Conservation (phyloP, 2,329 filamentous ascomycete genomes). For the Tolypocladium amazonense region DNA sequence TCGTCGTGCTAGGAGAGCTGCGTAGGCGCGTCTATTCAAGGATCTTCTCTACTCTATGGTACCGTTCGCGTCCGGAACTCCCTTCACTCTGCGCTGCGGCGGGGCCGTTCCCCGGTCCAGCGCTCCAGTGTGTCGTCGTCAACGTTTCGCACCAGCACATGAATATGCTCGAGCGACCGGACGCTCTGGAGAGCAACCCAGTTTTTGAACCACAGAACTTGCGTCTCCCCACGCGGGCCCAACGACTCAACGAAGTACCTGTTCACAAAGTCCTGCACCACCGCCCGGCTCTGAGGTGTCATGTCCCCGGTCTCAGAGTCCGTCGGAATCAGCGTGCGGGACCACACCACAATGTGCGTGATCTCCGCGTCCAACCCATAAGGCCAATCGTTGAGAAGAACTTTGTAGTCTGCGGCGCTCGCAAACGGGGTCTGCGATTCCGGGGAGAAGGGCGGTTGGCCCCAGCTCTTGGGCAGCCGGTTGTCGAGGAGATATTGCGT, state of each 20-base stretch:
- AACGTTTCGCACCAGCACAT: conserved; percentile 56
- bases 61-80: background rate
- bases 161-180: conserved; percentile 78
- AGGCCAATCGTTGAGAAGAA: conserved; percentile 88
- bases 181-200: conserved; percentile 85
- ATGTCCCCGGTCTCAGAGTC: conserved; percentile 62
- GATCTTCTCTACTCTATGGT: background rate
- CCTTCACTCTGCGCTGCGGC: conserved; percentile 15
- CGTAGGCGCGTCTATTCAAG: conserved; percentile 17
- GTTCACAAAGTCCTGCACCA: conserved; percentile 60
- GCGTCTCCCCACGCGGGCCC: conserved; percentile 34
- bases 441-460: conserved; percentile 42
- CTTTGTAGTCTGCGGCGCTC: conserved; percentile 49
- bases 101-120: conserved; percentile 40
- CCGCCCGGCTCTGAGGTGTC: conserved; percentile 51
- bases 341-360: conserved; percentile 87
- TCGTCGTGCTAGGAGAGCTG: conserved; percentile 43
- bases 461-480: conserved; percentile 59
- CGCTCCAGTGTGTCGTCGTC: conserved; percentile 38
- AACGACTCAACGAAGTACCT: conserved; percentile 55
- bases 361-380: conserved; percentile 61
- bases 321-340: conserved; percentile 68
- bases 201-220: conserved; percentile 84
- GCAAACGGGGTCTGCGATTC: conserved; percentile 40
- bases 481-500: conserved; percentile 67